Evolutionary conservation across 2,329 filamentous ascomycete species (phyloP).

Genomic region (Cladosporium oxysporum): DNA sequence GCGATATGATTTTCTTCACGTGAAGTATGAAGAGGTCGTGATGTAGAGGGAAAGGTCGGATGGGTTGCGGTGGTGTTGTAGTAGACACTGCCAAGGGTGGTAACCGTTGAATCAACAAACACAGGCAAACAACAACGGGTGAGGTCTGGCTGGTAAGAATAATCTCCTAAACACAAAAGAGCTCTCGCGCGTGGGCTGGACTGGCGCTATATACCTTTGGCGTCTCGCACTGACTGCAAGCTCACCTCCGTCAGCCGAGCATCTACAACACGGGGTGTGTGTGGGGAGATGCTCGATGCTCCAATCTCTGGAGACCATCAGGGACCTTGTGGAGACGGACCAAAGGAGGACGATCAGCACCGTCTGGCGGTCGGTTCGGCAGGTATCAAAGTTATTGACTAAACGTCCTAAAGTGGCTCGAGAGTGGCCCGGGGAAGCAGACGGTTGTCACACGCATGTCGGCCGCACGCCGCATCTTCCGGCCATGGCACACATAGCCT

Average conservation of each 20-base stretch:
- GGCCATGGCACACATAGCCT: slow-evolving; percentile 4
- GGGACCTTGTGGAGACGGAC: slow-evolving; percentile 21
- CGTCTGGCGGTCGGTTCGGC: slow-evolving; percentile 18
- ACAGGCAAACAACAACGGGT: slow-evolving; percentile 19
- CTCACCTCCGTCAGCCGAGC: slow-evolving; percentile 20
- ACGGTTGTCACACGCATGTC: slow-evolving; percentile 1
- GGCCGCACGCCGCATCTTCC: slow-evolving; percentile 10
- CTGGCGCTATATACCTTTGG: slow-evolving; percentile 19
- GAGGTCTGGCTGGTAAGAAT: slow-evolving; percentile 11
- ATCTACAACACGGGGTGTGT: slow-evolving; percentile 13
- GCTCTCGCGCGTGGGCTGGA: slow-evolving; percentile 9
- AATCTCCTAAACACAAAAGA: slow-evolving; percentile 12
- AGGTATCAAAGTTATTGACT: slow-evolving; percentile 15
- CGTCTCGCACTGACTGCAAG: slow-evolving; percentile 17
- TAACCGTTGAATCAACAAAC: slow-evolving; percentile 1
- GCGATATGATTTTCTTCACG: slow-evolving; percentile 10
- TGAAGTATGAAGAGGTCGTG: background rate
- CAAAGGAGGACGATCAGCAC: slow-evolving; percentile 24
- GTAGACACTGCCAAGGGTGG: background rate
- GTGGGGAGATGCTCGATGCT: slow-evolving; percentile 20
- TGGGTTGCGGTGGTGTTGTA: background rate
- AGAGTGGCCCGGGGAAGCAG: slow-evolving; percentile 6
- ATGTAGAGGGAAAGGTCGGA: background rate
- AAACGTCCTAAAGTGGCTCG: background rate
- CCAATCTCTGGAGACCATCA: slow-evolving; percentile 6